phyloP scores from a whole-genome alignment of 257 asterid species.

The Cruciata laevipes region DNA sequence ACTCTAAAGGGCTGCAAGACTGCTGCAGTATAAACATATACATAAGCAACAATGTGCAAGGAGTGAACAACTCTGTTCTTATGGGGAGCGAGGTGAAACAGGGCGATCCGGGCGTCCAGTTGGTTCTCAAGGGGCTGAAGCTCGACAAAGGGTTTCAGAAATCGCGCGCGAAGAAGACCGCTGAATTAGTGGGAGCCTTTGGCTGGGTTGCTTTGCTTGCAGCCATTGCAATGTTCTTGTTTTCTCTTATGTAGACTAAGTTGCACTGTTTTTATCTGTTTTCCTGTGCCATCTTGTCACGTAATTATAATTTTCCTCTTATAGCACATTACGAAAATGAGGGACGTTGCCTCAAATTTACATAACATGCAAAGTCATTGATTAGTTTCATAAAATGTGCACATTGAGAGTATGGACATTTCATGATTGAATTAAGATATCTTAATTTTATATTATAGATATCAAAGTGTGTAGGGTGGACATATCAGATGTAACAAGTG shows the following conservation, averaged over 20 bases:
- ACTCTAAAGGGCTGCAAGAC: neutral
- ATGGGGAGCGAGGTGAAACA: constrained; percentile 55
- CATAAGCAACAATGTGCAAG: constrained; percentile 62
- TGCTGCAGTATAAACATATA: constrained; percentile 33
- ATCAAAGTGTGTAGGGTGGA: too few species aligned
- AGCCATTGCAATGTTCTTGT: constrained; percentile 16
- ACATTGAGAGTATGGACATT: too few species aligned
- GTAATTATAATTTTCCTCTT: too few species aligned
- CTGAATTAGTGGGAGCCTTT: constrained; percentile 14
- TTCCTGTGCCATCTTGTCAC: too few species aligned
- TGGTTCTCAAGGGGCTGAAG: constrained; percentile 41
- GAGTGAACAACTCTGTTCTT: constrained; percentile 66
- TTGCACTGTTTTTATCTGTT: too few species aligned
- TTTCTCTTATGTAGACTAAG: neutral
- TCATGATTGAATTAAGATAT: too few species aligned
- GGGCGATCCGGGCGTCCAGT: constrained; percentile 60
- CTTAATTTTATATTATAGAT: too few species aligned
- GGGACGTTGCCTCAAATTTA: too few species aligned
- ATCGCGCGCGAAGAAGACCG: constrained; percentile 24
- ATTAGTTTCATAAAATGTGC: too few species aligned
- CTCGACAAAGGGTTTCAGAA: constrained; percentile 45
- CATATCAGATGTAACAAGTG: too few species aligned
- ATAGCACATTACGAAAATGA: too few species aligned
- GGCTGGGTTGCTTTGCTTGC: constrained; percentile 26
- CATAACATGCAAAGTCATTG: too few species aligned